These are phyloP conservation scores for Capsicum rhomboideum DNA, from an alignment of 257 asterid species.

Conservation along the genomic window DNA sequence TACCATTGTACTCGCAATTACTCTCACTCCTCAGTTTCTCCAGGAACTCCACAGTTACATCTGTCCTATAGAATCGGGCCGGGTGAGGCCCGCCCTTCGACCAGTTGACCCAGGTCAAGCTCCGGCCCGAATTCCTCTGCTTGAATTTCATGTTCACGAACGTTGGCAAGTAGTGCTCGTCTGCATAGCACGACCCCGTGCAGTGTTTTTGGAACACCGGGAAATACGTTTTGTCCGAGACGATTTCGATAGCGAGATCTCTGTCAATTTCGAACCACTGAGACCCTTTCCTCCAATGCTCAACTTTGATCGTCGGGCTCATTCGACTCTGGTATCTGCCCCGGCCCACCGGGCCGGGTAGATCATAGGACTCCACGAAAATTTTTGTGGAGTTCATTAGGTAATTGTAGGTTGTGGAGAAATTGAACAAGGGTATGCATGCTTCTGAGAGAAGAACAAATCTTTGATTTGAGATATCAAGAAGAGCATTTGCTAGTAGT, in stretches of 20 bases:
- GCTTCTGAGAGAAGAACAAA: constrained; percentile 82
- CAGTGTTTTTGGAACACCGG: constrained; percentile 41
- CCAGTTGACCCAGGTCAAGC: constrained; percentile 85
- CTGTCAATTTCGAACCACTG: constrained; percentile 85
- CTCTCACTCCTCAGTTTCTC: constrained; percentile 41
- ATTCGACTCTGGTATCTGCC: constrained; percentile 52
- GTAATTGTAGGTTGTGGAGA: constrained; percentile 66
- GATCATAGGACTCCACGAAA: constrained; percentile 53
- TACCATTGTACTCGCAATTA: constrained; percentile 63
- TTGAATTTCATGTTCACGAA: constrained; percentile 40
- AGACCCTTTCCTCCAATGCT: constrained; percentile 81
- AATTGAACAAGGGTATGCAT: constrained; percentile 78
- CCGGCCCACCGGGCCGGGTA: constrained; percentile 47
- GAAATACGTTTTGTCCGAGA: constrained; percentile 44
- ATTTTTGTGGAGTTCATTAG: constrained; percentile 40
- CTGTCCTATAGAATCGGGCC: constrained; percentile 28
- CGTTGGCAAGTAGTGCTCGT: constrained; percentile 85
- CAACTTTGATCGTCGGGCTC: constrained; percentile 41
- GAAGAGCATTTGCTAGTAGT: constrained; percentile 74
- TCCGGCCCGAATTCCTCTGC: constrained; percentile 36
- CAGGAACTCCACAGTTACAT: constrained; percentile 37
- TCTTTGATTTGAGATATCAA: constrained; percentile 69
- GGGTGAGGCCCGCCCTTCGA: constrained; percentile 89
- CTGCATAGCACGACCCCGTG: constrained; percentile 49
- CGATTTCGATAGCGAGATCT: constrained; percentile 49